Base-by-base conservation (phyloP, 805 yeast genomes). In the Metschnikowia proteae region DNA sequence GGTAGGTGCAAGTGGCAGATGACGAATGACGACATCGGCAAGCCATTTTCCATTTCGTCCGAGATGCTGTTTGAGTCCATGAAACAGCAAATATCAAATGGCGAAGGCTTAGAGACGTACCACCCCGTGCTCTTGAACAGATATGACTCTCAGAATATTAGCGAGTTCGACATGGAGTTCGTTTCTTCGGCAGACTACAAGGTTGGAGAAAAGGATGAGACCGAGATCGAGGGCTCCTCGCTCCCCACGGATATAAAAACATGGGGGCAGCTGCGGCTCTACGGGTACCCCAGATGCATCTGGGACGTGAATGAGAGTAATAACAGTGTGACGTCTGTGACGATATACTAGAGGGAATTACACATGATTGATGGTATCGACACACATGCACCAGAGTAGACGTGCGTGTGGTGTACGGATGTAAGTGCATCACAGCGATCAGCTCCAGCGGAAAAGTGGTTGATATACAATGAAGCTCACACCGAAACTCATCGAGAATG, bases 1-100 rank as follows among this genome's bases (percentile, higher is more conserved):
- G 75, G 75, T 53, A 69, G 70, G 50, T 72, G 82, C 51, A 68
- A 71, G 45, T 76, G 81, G 80, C 59, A 56, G 41, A 59, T 75
- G 33, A 47, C 36, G 22, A 57, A 59, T 8, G 33, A 33, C 5
- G 42, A 47, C 5, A 51, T 42, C 3, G 23, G 31, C 7, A 48
- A 43, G n/a, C 44, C 46, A 5, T 43, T 51, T 9, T 39, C 35
- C 23, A 57, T 60, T n/a, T 46, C 58, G 45, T 65, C 71, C 6
- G 54, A 58, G 2, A 62, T 63, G 67, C 65, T 64, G 53, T 71
- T 71, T 51, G 48, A 49, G 28, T 7, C 38, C 33, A 42, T 42
- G 38, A 42, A 17, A 34, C 27, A 34, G 26, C 10, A 25, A 10
- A 33, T 42, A 31, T 25, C 36, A 1, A 27, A 31, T 8, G 38